Evolutionary conservation across 257 asterid genomes (phyloP).

Genomic region (Fraxinus americana): DNA sequence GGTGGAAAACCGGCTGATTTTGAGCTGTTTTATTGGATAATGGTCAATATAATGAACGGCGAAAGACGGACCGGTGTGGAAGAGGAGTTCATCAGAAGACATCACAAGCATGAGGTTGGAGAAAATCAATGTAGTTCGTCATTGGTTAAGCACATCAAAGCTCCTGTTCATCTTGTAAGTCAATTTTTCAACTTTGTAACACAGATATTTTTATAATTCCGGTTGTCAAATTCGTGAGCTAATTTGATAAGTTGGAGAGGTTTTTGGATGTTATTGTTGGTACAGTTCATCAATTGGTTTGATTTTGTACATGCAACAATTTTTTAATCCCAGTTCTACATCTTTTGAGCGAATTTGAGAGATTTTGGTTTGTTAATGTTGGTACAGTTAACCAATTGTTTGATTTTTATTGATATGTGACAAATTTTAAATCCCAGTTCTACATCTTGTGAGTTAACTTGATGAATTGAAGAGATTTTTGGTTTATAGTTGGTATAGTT

Average conservation of each 20-base stretch:
- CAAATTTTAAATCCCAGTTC: constrained; percentile 23
- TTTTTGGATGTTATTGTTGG: neutral
- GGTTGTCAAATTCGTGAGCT: neutral
- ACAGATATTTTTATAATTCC: neutral
- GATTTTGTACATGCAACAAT: neutral
- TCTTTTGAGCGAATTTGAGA: neutral
- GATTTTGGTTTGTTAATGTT: neutral
- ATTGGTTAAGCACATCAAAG: constrained; percentile 79
- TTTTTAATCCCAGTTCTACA: neutral
- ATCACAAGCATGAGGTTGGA: constrained; percentile 74
- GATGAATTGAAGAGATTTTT: neutral
- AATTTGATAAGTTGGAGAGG: neutral
- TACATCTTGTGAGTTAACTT: neutral
- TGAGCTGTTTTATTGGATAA: neutral
- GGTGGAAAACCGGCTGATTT: neutral
- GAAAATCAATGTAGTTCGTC: constrained; percentile 77
- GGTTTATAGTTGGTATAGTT: neutral
- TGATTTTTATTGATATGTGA: neutral
- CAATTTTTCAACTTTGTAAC: neutral
- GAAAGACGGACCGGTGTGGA: constrained; percentile 45
- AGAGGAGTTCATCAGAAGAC: constrained; percentile 68
- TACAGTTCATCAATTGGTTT: neutral
- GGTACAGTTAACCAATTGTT: neutral
- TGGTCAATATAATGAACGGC: constrained; percentile 45
- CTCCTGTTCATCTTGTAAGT: constrained; percentile 84